Base-by-base conservation (phyloP, 345 rosid genomes). In the Eucalyptus urophylla region DNA sequence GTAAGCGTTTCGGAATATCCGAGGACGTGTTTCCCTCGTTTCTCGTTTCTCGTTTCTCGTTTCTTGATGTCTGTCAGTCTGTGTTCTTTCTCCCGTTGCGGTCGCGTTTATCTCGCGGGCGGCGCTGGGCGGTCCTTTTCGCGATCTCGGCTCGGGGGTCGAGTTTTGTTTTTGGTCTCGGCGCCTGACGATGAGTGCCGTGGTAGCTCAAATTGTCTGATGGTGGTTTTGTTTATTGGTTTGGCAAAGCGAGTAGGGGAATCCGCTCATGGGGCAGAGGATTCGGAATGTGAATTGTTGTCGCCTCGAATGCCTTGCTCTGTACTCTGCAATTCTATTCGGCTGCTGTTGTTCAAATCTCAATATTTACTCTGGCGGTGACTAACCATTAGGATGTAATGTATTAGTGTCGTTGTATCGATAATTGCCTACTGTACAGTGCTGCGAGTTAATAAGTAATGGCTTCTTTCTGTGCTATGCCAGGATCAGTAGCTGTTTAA, bases 1-100 rank as follows among this genome's bases (percentile, higher is more conserved):
- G 99, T 97, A 94, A 88, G 96, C 54, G n/a, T 87, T 54, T 50
- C 19, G 17, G 49, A 53, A 21, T 53, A 15, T 58, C 58, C 33
- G 47, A 76, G 15, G 83, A 7, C 37, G 49, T 45, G 54, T 50
- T 14, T 72, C 50, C 47, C 51, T 43, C 22, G 51, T 45, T 24
- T 53, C 56, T 33, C 3, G 65, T 47, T 45, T 31, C 51, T 31
- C 24, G 51, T 33, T 27, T 60, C 67, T 40, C 1, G 72, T 47
- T 47, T 49, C 89, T 37, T 17, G 58, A 88, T 47, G 25, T 88
- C 43, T 62, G 58, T 53, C 58, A 8, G 58, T 53, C 58, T 21
- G 58, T 53, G 25, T 21, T 31, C 8, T 14, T 45, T 62, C 44
- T 81, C 47, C 6, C 56, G 5, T 54, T 6, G 83, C 5, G 67